Evolutionary conservation across 2,329 filamentous ascomycete species (phyloP).

Genomic region (Colletotrichum filicis): DNA sequence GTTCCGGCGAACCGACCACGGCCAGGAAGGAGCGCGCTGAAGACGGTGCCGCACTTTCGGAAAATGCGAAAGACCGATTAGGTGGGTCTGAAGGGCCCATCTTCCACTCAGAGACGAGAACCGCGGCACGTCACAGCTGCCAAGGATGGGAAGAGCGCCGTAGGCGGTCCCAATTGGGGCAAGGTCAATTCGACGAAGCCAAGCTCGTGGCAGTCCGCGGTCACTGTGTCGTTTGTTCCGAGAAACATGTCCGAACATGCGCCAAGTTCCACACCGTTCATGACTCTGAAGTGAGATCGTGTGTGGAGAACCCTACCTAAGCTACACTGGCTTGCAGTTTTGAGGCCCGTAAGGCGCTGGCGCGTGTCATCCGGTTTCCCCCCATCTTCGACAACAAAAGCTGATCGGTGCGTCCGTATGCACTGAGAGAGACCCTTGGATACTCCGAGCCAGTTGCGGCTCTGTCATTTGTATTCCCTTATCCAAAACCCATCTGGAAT

Average conservation of each 20-base stretch:
- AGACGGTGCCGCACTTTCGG: constrained; percentile 21
- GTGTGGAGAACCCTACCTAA: not conserved
- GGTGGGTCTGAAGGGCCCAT: not conserved
- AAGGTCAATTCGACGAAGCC: not conserved
- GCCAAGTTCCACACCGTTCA: not conserved
- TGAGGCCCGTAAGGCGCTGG: not conserved
- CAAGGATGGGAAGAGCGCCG: not conserved
- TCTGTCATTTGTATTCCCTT: not conserved
- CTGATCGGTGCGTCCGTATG: not conserved
- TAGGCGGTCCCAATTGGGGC: not conserved
- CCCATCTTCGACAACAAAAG: not conserved
- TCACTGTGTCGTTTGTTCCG: not conserved
- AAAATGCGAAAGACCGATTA: constrained; percentile 20
- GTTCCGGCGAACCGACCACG: not conserved
- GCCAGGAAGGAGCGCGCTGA: not conserved
- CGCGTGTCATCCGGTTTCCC: not conserved
- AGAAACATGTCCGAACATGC: not conserved
- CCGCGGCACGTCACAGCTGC: not conserved
- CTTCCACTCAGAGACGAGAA: not conserved
- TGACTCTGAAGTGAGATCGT: not conserved
- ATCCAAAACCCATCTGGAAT: not conserved
- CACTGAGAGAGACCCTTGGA: not conserved
- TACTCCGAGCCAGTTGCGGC: not conserved
- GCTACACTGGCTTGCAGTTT: not conserved
- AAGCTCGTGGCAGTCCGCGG: not conserved